Evolutionary conservation across 1,139 yeast species (phyloP), one percentile per base, ranked within the genome.

Genomic region (Debaryomyces sp.): DNA sequence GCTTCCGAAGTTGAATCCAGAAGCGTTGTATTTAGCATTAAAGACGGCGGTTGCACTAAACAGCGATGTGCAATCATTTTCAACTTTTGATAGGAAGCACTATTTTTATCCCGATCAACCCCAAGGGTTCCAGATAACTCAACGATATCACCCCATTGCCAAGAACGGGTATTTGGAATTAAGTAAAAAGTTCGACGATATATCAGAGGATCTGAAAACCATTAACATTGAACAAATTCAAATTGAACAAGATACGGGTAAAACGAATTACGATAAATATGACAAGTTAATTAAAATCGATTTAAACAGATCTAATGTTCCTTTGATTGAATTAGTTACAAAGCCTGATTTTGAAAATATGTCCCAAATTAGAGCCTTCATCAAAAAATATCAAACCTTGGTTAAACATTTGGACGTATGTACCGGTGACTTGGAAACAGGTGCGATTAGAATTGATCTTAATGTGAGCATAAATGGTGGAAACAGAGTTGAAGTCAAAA

Each of bases 41-140:
- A 82, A 81, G 56, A 82, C 96, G 0, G 92, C 96, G 0, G 70
- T 81, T 1, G 90, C 96, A 0, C 68, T 92, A 45, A 76, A 85
- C 41, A 81, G 92, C 53, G 66, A 75, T 0, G 77, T 94, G 17
- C 81, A 82, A 51, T 54, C 67, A 0, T 57, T 63, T 9, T 87
- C 94, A 0, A 72, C 85, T 1, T 94, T 94, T 64, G 99, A 94
- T 63, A 73, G 99, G 54, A 94, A 94, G 64, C 99, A 94, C 64
- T 94, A 94, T 66, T 92, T 94, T 65, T 94, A 94, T 63, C 95
- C 95, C 0, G 99, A 94, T 65, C 98, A 94, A 66, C 99, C 99
- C 0, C 71, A 89, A 46, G 99, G 99, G 0, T 94, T 91, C 65
- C 99, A 94, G 63, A 86, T 94, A 48, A 94, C 99, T 0, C 99